Base-by-base conservation (phyloP, 1,284 basidiomycete species). In the Entoloma clypeatum region DNA sequence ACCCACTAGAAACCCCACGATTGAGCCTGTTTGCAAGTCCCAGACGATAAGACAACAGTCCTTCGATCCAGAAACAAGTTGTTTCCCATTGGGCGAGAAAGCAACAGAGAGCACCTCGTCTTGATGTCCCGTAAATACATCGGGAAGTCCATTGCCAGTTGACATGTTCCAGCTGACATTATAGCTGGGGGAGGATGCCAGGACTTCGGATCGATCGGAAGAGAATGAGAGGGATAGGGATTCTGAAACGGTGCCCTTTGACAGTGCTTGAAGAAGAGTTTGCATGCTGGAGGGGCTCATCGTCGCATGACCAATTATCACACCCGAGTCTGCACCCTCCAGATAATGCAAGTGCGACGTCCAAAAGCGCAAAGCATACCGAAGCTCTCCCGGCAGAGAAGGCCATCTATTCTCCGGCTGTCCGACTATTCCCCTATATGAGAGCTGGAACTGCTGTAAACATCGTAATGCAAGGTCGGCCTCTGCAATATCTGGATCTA, bases 281-380 rank as follows among this genome's bases (percentile, higher is more conserved):
- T 25, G 10, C 13, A 40, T 21, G 4, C 14, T 11, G 7, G 7
- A 7, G 10, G 21, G n/a, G 5, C 13, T 16, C 7, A 26, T 5
- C 5, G 9, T 3, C 6, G 6, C 19, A 10, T 33, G 23, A 5
- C 16, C 14, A 7, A 40, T 14, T 2, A 18, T 11, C 6, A 32
- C 23, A 14, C 29, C 30, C n/a, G 41, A 17, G 9, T 30, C 22
- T 18, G 21, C 25, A 4, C 27, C 27, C 5, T 5, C 30, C 7
- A 18, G 23, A 13, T 32, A 29, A 16, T 22, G 23, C 6, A 43
- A n/a, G 21, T 43, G 41, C 11, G 14, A 16, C 11, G 26, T 32
- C 23, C 34, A 36, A 19, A 37, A 43, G n/a, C 23, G 19, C 3
- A 21, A 7, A n/a, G 41, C 41, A 31, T 43, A 43, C 5, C 35